Percentiles rank a stretch among this genome's conserved stretches.
These are phyloP conservation scores for Xanthoceras sorbifolium DNA, from an alignment of 345 rosid species.

Conservation along the genomic window DNA sequence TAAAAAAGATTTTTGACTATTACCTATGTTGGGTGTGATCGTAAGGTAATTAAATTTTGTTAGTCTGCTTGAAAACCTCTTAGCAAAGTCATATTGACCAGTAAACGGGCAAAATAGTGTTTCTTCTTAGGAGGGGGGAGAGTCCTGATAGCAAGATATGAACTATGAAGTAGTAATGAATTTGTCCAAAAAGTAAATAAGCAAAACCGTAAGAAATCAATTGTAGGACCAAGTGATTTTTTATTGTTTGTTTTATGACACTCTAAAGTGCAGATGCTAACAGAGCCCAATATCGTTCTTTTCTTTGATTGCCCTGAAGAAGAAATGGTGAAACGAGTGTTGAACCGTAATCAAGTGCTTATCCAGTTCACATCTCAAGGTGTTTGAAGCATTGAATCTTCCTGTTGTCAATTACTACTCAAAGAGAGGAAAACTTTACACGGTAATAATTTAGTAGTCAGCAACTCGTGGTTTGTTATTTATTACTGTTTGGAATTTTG, in stretches of 20 bases:
- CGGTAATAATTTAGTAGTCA: constrained; percentile 36
- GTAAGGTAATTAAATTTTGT: constrained; percentile 9
- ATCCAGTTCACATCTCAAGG: constrained; percentile 38
- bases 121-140: background rate
- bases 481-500: background rate
- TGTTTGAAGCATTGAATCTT: constrained; percentile 57
- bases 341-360: constrained; percentile 74
- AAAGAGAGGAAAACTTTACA: constrained; percentile 74
- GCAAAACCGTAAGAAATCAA: background rate
- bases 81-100: background rate
- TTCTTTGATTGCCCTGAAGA: constrained; percentile 77
- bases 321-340: constrained; percentile 74
- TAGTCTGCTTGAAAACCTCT: constrained; percentile 7
- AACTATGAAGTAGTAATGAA: background rate
- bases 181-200: background rate
- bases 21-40: constrained; percentile 3
- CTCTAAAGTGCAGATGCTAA: constrained; percentile 43
- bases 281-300: constrained; percentile 63
- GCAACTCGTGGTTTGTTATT: background rate
- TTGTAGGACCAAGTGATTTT: background rate
- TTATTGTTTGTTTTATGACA: background rate
- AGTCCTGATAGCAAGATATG: too few relatives aligned
- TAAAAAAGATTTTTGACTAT: background rate
- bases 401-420: constrained; percentile 78
- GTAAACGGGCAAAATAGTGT: background rate